Evolutionary conservation across 1,284 basidiomycete genomes (phyloP).

Genomic region (Austropuccinia psidii): DNA sequence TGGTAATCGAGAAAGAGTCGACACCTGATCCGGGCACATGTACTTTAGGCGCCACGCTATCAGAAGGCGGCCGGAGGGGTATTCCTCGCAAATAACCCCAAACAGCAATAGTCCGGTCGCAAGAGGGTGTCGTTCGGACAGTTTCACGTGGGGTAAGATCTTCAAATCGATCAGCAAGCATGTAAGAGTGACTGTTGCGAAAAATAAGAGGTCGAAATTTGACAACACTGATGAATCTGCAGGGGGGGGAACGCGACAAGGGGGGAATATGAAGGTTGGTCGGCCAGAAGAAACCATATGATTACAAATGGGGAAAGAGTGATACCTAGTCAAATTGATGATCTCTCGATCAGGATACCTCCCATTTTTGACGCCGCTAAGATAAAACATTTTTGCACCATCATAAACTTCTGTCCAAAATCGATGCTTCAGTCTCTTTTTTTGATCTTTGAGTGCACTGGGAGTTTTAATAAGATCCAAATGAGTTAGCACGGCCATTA

Average conservation of each 20-base stretch:
- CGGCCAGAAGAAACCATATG: neutral
- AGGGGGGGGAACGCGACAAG: neutral
- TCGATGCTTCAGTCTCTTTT: constrained; percentile 94
- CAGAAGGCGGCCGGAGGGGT: constrained; percentile 56
- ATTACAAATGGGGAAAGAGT: neutral
- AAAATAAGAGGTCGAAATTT: constrained; percentile 97
- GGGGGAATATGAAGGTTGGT: neutral
- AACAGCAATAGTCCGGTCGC: constrained; percentile 79
- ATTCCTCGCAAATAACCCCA: constrained; percentile 94
- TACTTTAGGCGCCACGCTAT: constrained; percentile 65
- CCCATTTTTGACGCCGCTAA: constrained; percentile 94
- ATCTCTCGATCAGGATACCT: constrained; percentile 97
- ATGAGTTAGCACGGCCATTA: constrained; percentile 92
- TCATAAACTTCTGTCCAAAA: constrained; percentile 99
- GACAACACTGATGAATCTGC: constrained; percentile 84
- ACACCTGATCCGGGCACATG: constrained; percentile 95
- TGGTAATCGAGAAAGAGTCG: constrained; percentile 53
- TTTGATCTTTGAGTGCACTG: constrained; percentile 75
- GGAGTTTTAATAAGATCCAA: constrained; percentile 95
- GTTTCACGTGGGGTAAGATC: constrained; percentile 85
- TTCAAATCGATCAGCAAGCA: constrained; percentile 91
- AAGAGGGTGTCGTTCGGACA: constrained; percentile 73
- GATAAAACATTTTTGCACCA: constrained; percentile 96
- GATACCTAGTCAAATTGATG: constrained; percentile 73
- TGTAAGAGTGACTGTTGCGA: constrained; percentile 88